Base-by-base conservation (phyloP, 1,284 basidiomycete genomes). In the Vanrija sp. region DNA sequence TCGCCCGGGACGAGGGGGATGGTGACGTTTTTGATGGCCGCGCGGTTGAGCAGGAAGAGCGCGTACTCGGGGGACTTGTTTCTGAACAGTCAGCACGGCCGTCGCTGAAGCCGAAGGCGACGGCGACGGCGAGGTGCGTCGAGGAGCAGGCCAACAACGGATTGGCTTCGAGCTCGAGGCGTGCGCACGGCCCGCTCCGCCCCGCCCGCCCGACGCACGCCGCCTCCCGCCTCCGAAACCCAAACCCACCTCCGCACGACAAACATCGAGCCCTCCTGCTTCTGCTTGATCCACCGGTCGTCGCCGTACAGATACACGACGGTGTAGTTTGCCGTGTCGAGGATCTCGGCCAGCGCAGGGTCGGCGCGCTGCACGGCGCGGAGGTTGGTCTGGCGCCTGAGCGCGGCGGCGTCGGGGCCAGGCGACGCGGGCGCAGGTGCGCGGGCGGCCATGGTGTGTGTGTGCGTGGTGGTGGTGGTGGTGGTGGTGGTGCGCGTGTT, bases 201-300 rank as follows among this genome's bases (percentile, higher is more conserved):
- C 1, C 23, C 5, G 10, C 1, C 23, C 5, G 10, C 28, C 3
- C 18, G 40, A 3, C 28, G 45, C 15, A 28, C 7, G 14, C 14
- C 12, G 3, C 7, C 45, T 3, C 25, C 43, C 21, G 1, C 9
- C 21, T 2, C 19, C 8, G 16, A 7, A 4, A 7, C 49, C 26
- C 48, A 26, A 21, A 62, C 69, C 49, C 52, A 72, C 73, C 73
- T 52, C 21, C 61, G 49, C 18, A 75, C 69, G 23, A 75, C 62
- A 50, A 75, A 75, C 43, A 72, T 50, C 10, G 69, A 65, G 25
- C 73, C 73, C 54, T 74, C 73, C 61, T 66, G 64, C 55, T 75
- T 75, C 61, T 72, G 66, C 64, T 73, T 75, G 52, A 65, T 63
- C 73, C 73, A 75, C 42, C 65, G 61, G 16, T 53, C 61, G 12